Conservation (phyloP, 2,329 filamentous ascomycete genomes). For the Ophiostoma himal-ulmi region DNA sequence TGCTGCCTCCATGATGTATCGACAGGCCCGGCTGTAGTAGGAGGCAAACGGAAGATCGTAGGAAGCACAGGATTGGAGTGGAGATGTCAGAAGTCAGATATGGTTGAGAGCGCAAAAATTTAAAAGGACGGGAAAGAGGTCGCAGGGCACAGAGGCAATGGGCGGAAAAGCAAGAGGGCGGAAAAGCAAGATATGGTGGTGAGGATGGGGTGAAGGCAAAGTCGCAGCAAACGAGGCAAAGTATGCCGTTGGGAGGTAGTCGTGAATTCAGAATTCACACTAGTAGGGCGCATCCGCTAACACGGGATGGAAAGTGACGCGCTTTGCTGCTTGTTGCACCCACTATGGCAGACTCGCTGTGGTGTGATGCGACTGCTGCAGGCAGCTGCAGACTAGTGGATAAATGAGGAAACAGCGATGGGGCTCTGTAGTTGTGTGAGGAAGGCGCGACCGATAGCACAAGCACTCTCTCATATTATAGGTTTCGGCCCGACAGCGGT, state of each 20-base stretch:
- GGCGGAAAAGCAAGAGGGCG: not conserved
- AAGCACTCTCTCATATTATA: not conserved
- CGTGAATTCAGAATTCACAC: not conserved
- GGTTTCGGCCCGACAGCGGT: not conserved
- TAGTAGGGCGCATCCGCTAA: slow-evolving; percentile 6
- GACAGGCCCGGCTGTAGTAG: not conserved
- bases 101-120: not conserved
- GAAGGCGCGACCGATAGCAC: not conserved
- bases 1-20: slow-evolving; percentile 3
- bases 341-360: slow-evolving; percentile 6
- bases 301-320: not conserved
- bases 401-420: not conserved
- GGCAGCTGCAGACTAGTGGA: not conserved
- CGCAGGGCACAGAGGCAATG: not conserved
- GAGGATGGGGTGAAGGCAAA: not conserved
- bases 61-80: not conserved
- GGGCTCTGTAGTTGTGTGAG: not conserved
- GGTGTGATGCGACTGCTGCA: slow-evolving; percentile 11
- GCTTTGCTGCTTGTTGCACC: slow-evolving; percentile 5
- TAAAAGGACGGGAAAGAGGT: not conserved
- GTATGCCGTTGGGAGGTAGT: not conserved
- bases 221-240: not conserved
- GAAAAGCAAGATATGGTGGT: not conserved
- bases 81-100: not conserved
- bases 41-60: not conserved